phyloP scores from a whole-genome alignment of 805 yeast species.

The Wickerhamomyces mucosus region DNA sequence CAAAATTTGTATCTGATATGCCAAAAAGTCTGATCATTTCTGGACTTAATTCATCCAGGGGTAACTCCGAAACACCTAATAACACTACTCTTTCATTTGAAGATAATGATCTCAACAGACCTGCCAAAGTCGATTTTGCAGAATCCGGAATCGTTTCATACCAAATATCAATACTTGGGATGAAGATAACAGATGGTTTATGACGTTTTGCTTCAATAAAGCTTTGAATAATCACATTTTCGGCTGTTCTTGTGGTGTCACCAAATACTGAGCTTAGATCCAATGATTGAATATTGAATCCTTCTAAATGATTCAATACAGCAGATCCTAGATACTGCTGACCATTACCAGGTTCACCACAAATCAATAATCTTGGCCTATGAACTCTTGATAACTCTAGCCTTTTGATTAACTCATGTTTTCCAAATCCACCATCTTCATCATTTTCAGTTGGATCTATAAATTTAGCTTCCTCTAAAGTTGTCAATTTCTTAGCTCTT shows the following conservation, averaged over 20 bases:
- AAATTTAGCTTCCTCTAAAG: conserved; percentile 62
- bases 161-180: conserved; percentile 82
- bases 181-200: conserved; percentile 74
- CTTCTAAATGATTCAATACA: conserved; percentile 72
- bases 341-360: conserved; percentile 75
- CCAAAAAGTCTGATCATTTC: conserved; percentile 54
- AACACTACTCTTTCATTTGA: conserved; percentile 68
- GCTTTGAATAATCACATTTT: conserved; percentile 72
- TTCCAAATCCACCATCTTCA: conserved; percentile 55
- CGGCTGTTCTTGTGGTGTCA: conserved; percentile 75
- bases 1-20: conserved; percentile 36
- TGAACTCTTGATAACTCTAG: conserved; percentile 56
- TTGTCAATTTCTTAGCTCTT: conserved; percentile 37
- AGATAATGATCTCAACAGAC: conserved; percentile 56
- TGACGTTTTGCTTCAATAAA: conserved; percentile 84
- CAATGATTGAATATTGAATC: conserved; percentile 78
- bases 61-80: conserved; percentile 59
- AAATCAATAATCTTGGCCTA: conserved; percentile 69
- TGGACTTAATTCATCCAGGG: conserved; percentile 28
- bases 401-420: conserved; percentile 48
- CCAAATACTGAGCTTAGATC: conserved; percentile 72
- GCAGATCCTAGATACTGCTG: conserved; percentile 83
- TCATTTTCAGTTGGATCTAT: conserved; percentile 48
- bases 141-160: conserved; percentile 53
- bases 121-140: conserved; percentile 62